Base-by-base conservation (phyloP, 352 stramenopile genomes). In the Aphanomyces euteiches region DNA sequence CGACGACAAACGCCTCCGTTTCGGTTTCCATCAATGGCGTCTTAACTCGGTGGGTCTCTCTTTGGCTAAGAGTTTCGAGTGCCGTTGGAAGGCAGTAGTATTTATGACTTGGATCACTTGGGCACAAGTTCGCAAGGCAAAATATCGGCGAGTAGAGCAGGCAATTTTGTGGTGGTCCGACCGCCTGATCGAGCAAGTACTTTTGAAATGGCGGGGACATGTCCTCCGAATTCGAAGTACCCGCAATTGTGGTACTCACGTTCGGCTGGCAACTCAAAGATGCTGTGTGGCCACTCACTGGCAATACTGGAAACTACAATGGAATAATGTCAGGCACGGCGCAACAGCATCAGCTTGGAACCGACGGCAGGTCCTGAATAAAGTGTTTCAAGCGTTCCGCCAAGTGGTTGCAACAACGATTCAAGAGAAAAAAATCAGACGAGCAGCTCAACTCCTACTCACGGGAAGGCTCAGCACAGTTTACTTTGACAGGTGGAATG, bases 11-110 rank as follows among this genome's bases (percentile, higher is more conserved):
- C 54, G 54, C 19, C 5, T 61, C 8, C 54, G 15, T 10, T 61
- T 3, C n/a, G 54, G 54, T n/a, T 61, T 61, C n/a, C 54, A 61
- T 17, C 54, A 41, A 37, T 61, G 54, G 54, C 54, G 5, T 5
- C 19, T 61, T 10, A 28, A 61, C n/a, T 28, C 54, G 6, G n/a
- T 13, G 7, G 54, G 54, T 7, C 6, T 40, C 17, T 28, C 21
- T 10, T 28, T 61, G 17, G 54, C 54, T 10, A 37, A 28, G 5
- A 13, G 28, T 7, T 37, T 28, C 1, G 1, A 7, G 6, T 37
- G 54, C 7, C n/a, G 54, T 12, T 3, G 39, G 3, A 12, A 40
- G 6, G 54, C 7, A 19, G 8, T 5, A 7, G 21, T 61, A 7
- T n/a, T 61, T 7, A 37, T 43, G 6, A 10, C 17, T 12, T 61